These are phyloP conservation scores for Leucaena leucocephala DNA, from an alignment of 306 rosid genomes.

Conservation along the genomic window DNA sequence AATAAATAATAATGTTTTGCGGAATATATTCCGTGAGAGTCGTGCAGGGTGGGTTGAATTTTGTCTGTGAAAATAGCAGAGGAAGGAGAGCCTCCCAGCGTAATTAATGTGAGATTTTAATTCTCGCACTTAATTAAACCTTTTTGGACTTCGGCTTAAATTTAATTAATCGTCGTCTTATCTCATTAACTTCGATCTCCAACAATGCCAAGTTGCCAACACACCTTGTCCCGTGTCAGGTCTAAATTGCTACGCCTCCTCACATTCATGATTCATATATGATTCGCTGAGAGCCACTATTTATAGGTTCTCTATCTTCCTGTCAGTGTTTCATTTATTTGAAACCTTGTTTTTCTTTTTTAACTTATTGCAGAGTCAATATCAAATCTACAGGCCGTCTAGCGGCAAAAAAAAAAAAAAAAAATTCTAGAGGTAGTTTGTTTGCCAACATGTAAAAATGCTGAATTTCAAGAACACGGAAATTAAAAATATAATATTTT, in stretches of 20 bases:
- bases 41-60: constrained; percentile 28
- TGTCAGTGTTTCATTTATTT: neutral
- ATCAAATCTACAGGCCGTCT: neutral
- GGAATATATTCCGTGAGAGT: constrained; percentile 44
- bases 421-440: no score
- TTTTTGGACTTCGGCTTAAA: neutral
- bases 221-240: neutral
- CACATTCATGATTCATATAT: neutral
- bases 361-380: neutral
- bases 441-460: no score
- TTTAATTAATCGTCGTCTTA: neutral
- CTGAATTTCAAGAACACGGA: no score
- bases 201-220: neutral
- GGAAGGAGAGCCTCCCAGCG: neutral
- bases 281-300: neutral
- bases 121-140: constrained; percentile 29
- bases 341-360: neutral
- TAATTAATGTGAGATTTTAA: neutral
- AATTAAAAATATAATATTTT: no score
- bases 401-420: no score
- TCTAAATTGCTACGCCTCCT: neutral
- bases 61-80: neutral
- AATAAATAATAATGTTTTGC: constrained; percentile 18
- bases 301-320: neutral
- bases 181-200: neutral